Conservation (phyloP, 2,329 filamentous ascomycete species). For the Pyrenophora seminiperda region DNA sequence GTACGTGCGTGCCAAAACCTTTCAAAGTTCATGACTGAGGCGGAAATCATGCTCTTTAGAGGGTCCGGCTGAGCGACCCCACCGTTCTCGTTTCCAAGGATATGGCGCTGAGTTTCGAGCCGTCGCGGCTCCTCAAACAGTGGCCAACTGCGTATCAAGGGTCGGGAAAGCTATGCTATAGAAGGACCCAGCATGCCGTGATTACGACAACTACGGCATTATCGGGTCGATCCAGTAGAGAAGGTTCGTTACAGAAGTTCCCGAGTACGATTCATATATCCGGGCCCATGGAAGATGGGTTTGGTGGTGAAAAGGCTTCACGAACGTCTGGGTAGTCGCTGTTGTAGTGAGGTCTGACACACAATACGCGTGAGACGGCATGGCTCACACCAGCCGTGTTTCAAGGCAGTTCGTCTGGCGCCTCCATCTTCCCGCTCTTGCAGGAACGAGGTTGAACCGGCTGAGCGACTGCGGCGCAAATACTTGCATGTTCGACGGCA, state of each 20-base stretch:
- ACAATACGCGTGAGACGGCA: conserved; percentile 33
- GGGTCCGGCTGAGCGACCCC: conserved; percentile 24
- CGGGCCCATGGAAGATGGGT: conserved; percentile 22
- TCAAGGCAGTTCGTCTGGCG: conserved; percentile 22
- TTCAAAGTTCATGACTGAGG: conserved; percentile 33
- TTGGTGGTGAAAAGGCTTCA: conserved; percentile 39
- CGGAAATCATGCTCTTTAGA: conserved; percentile 34
- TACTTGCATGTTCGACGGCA: background rate
- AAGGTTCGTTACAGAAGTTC: conserved; percentile 21
- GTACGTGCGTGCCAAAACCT: conserved; percentile 37
- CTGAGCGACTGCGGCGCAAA: background rate
- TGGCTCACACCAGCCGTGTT: conserved; percentile 38
- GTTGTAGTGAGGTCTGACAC: conserved; percentile 41
- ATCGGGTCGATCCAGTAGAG: conserved; percentile 29
- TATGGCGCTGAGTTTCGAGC: conserved; percentile 32
- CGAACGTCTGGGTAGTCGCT: conserved; percentile 43
- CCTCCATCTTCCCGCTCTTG: conserved; percentile 9
- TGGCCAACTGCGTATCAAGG: conserved; percentile 30
- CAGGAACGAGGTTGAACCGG: conserved; percentile 6
- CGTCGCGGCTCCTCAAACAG: conserved; percentile 37
- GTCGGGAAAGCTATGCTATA: conserved; percentile 19
- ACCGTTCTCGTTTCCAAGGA: conserved; percentile 39
- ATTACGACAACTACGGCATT: conserved; percentile 30
- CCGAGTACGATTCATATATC: conserved; percentile 23
- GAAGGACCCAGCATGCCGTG: conserved; percentile 25